phyloP scores from a whole-genome alignment of 2,329 filamentous ascomycete species.

The Penicillium psychrosexuale region DNA sequence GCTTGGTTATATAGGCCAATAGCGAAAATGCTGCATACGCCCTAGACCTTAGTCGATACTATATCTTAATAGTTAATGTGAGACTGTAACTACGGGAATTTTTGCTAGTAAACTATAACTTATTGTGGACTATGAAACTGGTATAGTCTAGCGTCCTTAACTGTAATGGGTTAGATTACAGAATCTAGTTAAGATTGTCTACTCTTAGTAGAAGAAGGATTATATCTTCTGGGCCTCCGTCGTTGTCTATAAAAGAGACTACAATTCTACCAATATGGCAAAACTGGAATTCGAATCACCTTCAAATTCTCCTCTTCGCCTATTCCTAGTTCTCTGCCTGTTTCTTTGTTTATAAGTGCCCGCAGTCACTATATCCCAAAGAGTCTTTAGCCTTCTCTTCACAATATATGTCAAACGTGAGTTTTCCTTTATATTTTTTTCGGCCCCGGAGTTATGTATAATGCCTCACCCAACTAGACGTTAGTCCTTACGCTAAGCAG shows the following conservation, averaged over 20 bases:
- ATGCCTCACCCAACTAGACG: constrained; percentile 1
- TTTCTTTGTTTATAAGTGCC: background rate
- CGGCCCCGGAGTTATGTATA: background rate
- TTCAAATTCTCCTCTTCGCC: background rate
- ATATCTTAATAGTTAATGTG: background rate
- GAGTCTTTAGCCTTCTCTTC: background rate
- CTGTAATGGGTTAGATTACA: constrained; percentile 4
- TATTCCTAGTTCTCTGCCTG: background rate
- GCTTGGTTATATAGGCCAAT: constrained; percentile 10
- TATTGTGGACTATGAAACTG: background rate
- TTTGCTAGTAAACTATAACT: background rate
- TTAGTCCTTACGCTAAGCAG: background rate
- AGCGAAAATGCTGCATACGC: constrained; percentile 12
- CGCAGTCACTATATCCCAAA: background rate
- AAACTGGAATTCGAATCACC: background rate
- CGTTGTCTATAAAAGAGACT: background rate
- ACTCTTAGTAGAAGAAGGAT: background rate
- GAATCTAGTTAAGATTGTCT: constrained; percentile 3
- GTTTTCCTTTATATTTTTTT: background rate
- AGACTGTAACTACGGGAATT: constrained; percentile 3
- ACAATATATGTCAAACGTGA: background rate
- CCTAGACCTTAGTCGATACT: constrained; percentile 1
- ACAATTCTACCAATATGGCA: background rate
- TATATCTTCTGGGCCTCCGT: background rate
- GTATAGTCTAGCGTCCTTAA: constrained; percentile 1